phyloP scores from a whole-genome alignment of 2,329 filamentous ascomycete genomes.

The Talaromyces albobiverticillius region DNA sequence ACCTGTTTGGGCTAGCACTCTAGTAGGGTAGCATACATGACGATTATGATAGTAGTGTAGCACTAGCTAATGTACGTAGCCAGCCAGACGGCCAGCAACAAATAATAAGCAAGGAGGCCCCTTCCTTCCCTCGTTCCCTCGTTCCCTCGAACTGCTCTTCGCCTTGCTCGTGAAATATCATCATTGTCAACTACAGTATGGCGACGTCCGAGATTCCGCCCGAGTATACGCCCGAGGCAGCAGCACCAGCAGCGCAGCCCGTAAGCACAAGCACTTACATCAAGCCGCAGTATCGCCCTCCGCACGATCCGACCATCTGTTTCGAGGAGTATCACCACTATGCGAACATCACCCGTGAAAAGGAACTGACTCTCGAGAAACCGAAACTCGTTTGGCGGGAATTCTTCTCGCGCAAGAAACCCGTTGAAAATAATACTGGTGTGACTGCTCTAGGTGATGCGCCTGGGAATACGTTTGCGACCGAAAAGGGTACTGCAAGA shows the following conservation, averaged over 20 bases:
- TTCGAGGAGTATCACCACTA: constrained; percentile 39
- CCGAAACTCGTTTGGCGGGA: constrained; percentile 10
- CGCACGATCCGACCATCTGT: constrained; percentile 27
- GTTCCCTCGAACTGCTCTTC: too few relatives aligned
- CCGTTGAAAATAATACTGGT: background rate
- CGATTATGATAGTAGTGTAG: too few relatives aligned
- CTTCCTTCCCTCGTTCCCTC: too few relatives aligned
- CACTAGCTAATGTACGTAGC: too few relatives aligned
- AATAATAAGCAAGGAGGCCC: too few relatives aligned
- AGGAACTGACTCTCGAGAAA: constrained; percentile 23
- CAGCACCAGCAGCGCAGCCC: background rate
- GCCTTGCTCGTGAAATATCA: too few relatives aligned
- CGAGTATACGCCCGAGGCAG: background rate
- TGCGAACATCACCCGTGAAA: constrained; percentile 29
- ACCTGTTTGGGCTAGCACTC: too few relatives aligned
- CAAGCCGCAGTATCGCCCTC: constrained; percentile 16
- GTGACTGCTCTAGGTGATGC: background rate
- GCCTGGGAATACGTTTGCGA: background rate
- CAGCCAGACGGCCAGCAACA: too few relatives aligned
- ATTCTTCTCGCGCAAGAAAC: constrained; percentile 1
- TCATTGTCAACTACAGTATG: too few relatives aligned
- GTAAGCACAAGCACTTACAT: constrained; percentile 6
- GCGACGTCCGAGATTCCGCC: background rate
- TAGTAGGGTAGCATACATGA: too few relatives aligned
- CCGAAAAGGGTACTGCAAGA: background rate